A percentile compares a stretch with the other conserved stretches of the same genome.
Evolutionary conservation across 2,329 filamentous ascomycete genomes (phyloP).

Genomic region (Arthrocladium fulminans): DNA sequence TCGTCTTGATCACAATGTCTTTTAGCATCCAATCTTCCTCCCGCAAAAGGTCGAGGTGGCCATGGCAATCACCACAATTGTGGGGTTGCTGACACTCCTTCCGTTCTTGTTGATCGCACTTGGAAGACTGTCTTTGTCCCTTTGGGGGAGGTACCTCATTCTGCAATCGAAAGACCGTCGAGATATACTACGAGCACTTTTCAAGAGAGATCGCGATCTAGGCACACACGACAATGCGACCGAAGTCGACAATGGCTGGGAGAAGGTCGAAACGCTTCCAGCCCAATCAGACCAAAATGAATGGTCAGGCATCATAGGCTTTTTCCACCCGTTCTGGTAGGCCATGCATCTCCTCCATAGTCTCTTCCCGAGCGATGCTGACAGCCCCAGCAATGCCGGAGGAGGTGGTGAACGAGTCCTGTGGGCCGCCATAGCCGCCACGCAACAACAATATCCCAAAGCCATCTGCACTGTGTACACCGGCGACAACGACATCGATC

Average conservation of each 20-base stretch:
- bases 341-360: constrained; percentile 22
- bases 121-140: constrained; percentile 10
- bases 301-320: constrained; percentile 82
- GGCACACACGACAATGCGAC: constrained; percentile 6
- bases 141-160: constrained; percentile 15
- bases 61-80: constrained; percentile 16
- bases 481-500: constrained; percentile 81
- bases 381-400: constrained; percentile 66
- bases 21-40: background rate
- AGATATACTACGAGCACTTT: constrained; percentile 14
- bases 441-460: constrained; percentile 77
- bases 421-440: constrained; percentile 89
- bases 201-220: constrained; percentile 11
- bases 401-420: constrained; percentile 92
- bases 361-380: constrained; percentile 8
- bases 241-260: constrained; percentile 53
- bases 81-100: constrained; percentile 16
- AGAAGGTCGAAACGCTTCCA: constrained; percentile 53
- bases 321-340: constrained; percentile 97
- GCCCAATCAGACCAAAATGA: constrained; percentile 41
- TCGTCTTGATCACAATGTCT: background rate
- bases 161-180: constrained; percentile 13
- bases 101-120: constrained; percentile 13
- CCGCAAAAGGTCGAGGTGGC: background rate
- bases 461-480: constrained; percentile 84